Percentiles rank a stretch among this genome's conserved stretches.
These are phyloP conservation scores for Diplodia scrobiculata DNA, from an alignment of 2,329 filamentous ascomycete species.

Conservation along the genomic window DNA sequence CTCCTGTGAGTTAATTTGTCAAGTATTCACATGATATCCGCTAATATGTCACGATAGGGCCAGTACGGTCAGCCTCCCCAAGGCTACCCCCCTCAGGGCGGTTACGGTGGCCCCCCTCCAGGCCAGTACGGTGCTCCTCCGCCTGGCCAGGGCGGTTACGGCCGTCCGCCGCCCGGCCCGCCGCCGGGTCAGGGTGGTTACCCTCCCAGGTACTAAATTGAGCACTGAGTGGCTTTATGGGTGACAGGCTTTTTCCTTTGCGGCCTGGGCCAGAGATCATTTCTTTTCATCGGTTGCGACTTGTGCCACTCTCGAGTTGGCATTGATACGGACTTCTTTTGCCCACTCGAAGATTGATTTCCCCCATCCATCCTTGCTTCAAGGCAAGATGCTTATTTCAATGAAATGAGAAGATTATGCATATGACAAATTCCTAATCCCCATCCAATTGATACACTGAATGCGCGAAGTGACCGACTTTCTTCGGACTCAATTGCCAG, in stretches of 20 bases:
- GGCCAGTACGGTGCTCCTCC: constrained; percentile 35
- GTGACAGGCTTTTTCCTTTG: not conserved
- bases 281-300: not conserved
- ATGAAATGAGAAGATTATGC: not conserved
- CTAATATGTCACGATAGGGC: constrained; percentile 28
- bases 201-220: constrained; percentile 21
- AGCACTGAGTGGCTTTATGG: not conserved
- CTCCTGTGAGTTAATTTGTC: constrained; percentile 22
- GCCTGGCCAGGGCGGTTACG: constrained; percentile 40
- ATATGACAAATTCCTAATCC: constrained; percentile 4
- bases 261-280: not conserved
- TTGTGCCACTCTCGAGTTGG: not conserved
- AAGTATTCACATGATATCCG: not conserved
- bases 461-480: not conserved
- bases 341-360: constrained; percentile 6
- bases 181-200: constrained; percentile 31
- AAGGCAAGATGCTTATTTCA: not conserved
- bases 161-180: constrained; percentile 35
- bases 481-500: not conserved
- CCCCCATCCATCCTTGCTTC: not conserved
- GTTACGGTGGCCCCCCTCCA: constrained; percentile 34
- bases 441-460: not conserved
- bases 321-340: constrained; percentile 14
- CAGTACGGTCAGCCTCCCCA: constrained; percentile 35
- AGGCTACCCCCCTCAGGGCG: constrained; percentile 30